Evolutionary conservation across 1,139 yeast species (phyloP).

Genomic region (Pichia sp.): DNA sequence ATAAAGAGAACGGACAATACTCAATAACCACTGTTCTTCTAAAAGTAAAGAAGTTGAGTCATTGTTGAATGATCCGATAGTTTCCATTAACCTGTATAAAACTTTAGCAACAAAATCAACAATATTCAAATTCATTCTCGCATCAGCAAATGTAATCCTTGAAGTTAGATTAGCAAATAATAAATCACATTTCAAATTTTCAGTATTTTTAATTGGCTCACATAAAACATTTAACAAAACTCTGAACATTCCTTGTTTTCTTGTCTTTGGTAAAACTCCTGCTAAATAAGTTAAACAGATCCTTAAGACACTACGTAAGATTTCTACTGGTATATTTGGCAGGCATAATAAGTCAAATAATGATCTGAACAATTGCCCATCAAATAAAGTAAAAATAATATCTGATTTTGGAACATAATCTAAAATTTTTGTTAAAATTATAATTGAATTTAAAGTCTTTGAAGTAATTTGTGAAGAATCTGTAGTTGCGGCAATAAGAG

Average conservation of each 20-base stretch:
- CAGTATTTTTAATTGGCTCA: slow-evolving; percentile 1
- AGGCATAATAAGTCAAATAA: slow-evolving; percentile 21
- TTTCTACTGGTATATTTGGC: slow-evolving; percentile 34
- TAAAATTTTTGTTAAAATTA: slow-evolving; percentile 46
- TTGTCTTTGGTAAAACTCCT: slow-evolving; percentile 39
- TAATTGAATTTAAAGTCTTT: slow-evolving; percentile 39
- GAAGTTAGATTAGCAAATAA: slow-evolving; percentile 19
- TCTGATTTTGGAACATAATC: slow-evolving; percentile 41
- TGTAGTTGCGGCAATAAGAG: not conserved
- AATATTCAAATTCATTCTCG: slow-evolving; percentile 40
- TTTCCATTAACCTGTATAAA: slow-evolving; percentile 39
- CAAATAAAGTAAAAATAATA: slow-evolving; percentile 37
- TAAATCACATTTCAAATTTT: slow-evolving; percentile 33
- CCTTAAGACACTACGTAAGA: slow-evolving; percentile 44
- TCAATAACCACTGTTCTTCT: slow-evolving; percentile 23
- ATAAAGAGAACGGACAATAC: slow-evolving; percentile 19
- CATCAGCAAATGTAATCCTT: slow-evolving; percentile 30
- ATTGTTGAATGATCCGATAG: slow-evolving; percentile 8
- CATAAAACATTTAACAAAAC: slow-evolving; percentile 31
- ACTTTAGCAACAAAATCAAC: slow-evolving; percentile 44
- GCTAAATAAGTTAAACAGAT: slow-evolving; percentile 40
- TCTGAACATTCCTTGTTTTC: slow-evolving; percentile 35
- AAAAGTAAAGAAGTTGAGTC: slow-evolving; percentile 3
- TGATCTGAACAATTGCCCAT: slow-evolving; percentile 37
- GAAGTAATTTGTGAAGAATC: not conserved